These are phyloP conservation scores for Penicillium sp. DNA, from an alignment of 2,329 filamentous ascomycete species.

Conservation along the genomic window DNA sequence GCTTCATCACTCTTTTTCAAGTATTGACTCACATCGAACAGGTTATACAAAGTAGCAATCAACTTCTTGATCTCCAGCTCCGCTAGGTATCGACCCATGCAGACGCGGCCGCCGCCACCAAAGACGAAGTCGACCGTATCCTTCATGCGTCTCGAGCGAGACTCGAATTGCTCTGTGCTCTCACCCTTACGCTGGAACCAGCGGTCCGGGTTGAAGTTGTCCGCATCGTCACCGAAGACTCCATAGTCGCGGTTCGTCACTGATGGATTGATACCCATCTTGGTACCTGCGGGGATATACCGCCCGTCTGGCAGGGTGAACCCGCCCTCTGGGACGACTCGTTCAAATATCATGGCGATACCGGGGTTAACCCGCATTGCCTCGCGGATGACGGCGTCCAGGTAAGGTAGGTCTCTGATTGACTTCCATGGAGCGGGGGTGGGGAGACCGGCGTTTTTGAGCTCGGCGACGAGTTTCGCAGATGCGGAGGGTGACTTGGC, in stretches of 20 bases:
- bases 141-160: conserved; percentile 40
- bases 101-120: conserved; percentile 55
- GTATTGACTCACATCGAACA: conserved; percentile 18
- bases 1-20: not conserved
- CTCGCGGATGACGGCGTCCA: conserved; percentile 55
- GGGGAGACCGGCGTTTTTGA: conserved; percentile 14
- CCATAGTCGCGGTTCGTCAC: conserved; percentile 39
- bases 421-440: conserved; percentile 20
- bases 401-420: conserved; percentile 37
- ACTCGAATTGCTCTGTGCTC: conserved; percentile 32
- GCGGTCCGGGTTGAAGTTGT: conserved; percentile 49
- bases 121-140: conserved; percentile 44
- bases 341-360: conserved; percentile 51
- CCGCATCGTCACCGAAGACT: conserved; percentile 48
- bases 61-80: conserved; percentile 61
- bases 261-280: conserved; percentile 37
- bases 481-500: conserved; percentile 16
- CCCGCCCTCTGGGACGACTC: conserved; percentile 45
- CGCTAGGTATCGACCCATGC: conserved; percentile 56
- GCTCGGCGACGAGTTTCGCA: conserved; percentile 17
- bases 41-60: conserved; percentile 47
- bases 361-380: conserved; percentile 51
- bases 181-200: conserved; percentile 45
- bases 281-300: conserved; percentile 36
- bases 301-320: conserved; percentile 31